These are phyloP conservation scores for Lichtheimia corymbifera DNA, from an alignment of 371 early-diverging fungal species.

Conservation along the genomic window DNA sequence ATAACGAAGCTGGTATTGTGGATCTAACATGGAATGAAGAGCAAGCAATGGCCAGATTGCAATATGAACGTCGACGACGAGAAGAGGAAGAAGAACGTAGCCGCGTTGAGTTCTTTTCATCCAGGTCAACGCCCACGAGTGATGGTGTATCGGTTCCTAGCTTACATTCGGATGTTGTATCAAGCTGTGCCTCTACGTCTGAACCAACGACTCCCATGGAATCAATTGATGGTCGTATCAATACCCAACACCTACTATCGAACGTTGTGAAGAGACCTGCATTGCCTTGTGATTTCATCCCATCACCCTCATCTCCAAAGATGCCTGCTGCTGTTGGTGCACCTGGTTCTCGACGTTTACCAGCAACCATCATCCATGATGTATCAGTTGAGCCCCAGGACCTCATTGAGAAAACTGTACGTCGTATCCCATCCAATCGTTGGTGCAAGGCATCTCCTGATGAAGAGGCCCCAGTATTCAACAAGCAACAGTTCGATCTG, in stretches of 20 bases:
- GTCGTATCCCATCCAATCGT: slow-evolving; percentile 38
- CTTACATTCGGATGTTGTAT: slow-evolving; percentile 9
- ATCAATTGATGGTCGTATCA: neutral
- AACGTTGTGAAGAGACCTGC: slow-evolving; percentile 1
- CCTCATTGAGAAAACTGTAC: slow-evolving; percentile 20
- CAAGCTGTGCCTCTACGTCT: slow-evolving; percentile 2
- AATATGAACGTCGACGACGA: slow-evolving; percentile 28
- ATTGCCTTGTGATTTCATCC: slow-evolving; percentile 4
- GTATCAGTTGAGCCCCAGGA: slow-evolving; percentile 23
- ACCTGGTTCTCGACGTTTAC: neutral
- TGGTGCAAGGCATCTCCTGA: slow-evolving; percentile 36
- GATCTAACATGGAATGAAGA: slow-evolving; percentile 12
- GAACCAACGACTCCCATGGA: slow-evolving; percentile 4
- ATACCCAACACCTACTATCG: neutral
- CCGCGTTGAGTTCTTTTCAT: slow-evolving; percentile 27
- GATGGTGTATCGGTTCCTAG: slow-evolving; percentile 3
- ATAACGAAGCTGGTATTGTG: neutral
- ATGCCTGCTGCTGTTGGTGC: neutral
- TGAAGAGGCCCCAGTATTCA: slow-evolving; percentile 10
- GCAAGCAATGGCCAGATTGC: slow-evolving; percentile 21
- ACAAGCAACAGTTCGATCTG: neutral
- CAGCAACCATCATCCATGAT: slow-evolving; percentile 20
- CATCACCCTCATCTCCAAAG: neutral
- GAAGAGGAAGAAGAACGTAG: slow-evolving; percentile 41
- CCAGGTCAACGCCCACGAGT: neutral